These are phyloP conservation scores for Metarhizium album DNA, from an alignment of 2,329 filamentous ascomycete species.

Conservation along the genomic window DNA sequence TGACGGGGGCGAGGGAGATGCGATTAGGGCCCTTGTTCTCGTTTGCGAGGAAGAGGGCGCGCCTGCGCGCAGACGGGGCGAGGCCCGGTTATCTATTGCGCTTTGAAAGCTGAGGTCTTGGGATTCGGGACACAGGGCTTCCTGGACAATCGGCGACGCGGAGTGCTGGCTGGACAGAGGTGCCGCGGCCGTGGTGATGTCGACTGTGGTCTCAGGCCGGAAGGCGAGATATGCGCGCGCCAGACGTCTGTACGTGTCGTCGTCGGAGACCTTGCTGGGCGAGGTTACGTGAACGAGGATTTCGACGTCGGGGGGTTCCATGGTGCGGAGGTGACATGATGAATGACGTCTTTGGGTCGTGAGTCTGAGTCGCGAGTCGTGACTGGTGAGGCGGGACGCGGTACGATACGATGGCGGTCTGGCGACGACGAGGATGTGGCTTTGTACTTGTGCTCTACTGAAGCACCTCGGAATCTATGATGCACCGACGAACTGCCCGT, in stretches of 20 bases:
- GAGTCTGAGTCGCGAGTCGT: no score
- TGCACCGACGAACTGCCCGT: no score
- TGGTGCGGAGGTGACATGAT: not conserved
- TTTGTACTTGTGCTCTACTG: no score
- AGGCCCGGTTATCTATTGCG: constrained; percentile 32
- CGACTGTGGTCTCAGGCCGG: constrained; percentile 16
- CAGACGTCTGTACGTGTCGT: constrained; percentile 37
- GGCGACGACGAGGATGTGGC: no score
- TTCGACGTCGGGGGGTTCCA: constrained; percentile 27
- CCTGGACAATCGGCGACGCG: constrained; percentile 9
- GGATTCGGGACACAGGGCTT: constrained; percentile 20
- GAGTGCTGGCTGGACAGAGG: constrained; percentile 6
- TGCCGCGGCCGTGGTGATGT: not conserved
- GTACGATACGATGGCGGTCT: no score
- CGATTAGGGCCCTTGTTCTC: constrained; percentile 8
- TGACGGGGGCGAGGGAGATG: constrained; percentile 19
- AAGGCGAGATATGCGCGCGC: constrained; percentile 42
- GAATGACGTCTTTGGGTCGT: no score
- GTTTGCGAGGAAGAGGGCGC: constrained; percentile 5
- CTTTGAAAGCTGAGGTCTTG: constrained; percentile 34
- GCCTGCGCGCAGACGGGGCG: constrained; percentile 15
- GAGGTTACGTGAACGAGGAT: constrained; percentile 46
- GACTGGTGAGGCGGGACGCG: no score
- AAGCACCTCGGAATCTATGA: no score
- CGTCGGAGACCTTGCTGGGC: constrained; percentile 36